These are phyloP conservation scores for Echinochloa phyllopogon DNA, from an alignment of 176 grass and related monocot genomes.

Conservation along the genomic window DNA sequence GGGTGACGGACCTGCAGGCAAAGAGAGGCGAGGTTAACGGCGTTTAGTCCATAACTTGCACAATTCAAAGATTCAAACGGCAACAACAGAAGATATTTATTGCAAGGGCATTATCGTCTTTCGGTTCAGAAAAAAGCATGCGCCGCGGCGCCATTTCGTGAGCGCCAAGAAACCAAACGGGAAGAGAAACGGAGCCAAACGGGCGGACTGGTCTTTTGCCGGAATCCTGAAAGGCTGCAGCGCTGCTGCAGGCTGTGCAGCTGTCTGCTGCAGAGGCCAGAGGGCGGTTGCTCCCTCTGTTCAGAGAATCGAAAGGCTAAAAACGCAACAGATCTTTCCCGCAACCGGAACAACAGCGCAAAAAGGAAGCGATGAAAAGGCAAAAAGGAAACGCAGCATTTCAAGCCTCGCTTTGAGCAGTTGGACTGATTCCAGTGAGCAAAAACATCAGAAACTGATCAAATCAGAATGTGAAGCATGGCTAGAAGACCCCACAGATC, in stretches of 20 bases:
- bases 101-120: conserved; percentile 13
- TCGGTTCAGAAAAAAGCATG: not conserved
- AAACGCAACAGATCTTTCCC: not conserved
- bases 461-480: not conserved
- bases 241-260: not conserved
- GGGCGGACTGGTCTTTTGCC: not conserved
- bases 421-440: not conserved
- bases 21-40: not conserved
- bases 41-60: not conserved
- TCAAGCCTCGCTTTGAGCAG: not conserved
- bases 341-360: not conserved
- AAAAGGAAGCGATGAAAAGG: conserved; percentile 8
- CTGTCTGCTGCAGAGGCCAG: not conserved
- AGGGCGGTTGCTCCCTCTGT: not conserved
- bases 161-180: conserved; percentile 1
- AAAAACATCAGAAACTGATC: not conserved
- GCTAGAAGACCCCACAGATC: not conserved
- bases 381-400: not conserved
- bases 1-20: conserved; percentile 25
- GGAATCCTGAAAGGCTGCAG: not conserved
- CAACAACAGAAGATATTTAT: not conserved
- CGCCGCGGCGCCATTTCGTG: not conserved
- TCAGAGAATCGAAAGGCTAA: not conserved
- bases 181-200: not conserved
- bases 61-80: not conserved